Percentiles rank a stretch among this genome's conserved stretches.
Conservation (phyloP, 2,329 filamentous ascomycete species). For the Talaromyces islandicus region DNA sequence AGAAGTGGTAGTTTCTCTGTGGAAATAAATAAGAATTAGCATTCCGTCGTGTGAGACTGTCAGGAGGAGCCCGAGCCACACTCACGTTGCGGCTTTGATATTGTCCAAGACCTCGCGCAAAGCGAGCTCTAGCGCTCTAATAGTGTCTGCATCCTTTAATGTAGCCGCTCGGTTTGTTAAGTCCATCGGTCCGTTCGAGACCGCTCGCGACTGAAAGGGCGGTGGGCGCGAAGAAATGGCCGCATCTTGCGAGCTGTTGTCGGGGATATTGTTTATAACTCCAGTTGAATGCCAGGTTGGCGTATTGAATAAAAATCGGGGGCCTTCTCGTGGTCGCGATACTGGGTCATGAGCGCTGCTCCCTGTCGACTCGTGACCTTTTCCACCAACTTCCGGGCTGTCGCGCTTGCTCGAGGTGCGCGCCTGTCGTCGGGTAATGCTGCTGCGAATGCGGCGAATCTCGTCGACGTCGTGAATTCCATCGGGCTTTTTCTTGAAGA, state of each 20-base stretch:
- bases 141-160: constrained; percentile 72
- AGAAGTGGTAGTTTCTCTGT: constrained; percentile 1
- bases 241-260: constrained; percentile 39
- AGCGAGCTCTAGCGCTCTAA: constrained; percentile 76
- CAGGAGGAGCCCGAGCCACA: constrained; percentile 4
- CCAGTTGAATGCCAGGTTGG: constrained; percentile 71
- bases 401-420: constrained; percentile 58
- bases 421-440: constrained; percentile 80
- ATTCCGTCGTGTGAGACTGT: neutral
- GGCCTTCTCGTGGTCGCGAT: constrained; percentile 29
- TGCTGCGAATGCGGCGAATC: constrained; percentile 74
- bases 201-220: constrained; percentile 26
- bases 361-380: constrained; percentile 28
- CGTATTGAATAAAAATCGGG: constrained; percentile 51
- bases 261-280: constrained; percentile 68
- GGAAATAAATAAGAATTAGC: constrained; percentile 1
- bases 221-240: constrained; percentile 24
- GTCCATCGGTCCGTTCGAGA: constrained; percentile 37
- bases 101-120: constrained; percentile 76
- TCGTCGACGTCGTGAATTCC: constrained; percentile 86
- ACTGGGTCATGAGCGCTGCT: constrained; percentile 28
- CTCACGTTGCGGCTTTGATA: constrained; percentile 75
- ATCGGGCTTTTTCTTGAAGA: constrained; percentile 90
- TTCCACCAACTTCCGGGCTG: constrained; percentile 53
- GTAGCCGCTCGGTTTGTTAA: constrained; percentile 56